Evolutionary conservation across 441 rosid genomes (phyloP), one percentile per base, ranked within the genome.

Genomic region (Pelargonium fulgidum): DNA sequence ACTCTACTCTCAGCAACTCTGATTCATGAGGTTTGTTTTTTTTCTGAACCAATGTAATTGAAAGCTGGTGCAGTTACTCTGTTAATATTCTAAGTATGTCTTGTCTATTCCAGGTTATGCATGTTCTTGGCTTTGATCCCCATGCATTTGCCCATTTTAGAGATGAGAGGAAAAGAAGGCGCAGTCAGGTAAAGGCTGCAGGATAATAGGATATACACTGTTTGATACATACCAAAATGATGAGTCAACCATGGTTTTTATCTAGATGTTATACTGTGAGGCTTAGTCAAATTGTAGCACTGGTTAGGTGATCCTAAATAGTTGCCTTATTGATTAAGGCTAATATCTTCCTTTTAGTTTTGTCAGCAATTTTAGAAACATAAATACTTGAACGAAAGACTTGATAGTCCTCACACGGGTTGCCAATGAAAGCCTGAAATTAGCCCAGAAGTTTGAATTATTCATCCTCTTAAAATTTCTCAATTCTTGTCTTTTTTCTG

Each of bases 111-210:
- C 86, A 89, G 96, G 99, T 94, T 70, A 90, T 90, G 99, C 99
- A 94, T 65, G 99, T 94, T 78, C 96, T 94, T 74, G 99, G 99
- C 65, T 94, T 92, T 84, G 99, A 94, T 81, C 99, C 97, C 0
- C 99, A 94, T 76, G 99, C 99, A 67, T 94, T 94, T 82, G 85
- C 97, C 41, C 99, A 94, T 78, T 94, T 92, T 81, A 86, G 99
- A 81, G 99, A 94, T 74, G 98, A 92, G 81, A 90, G 96, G 59
- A 94, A 92, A 84, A 84, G 98, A 84, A 86, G 99, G 84, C 96
- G 98, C 64, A 75, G 80, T 73, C 85, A 81, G 99, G 99, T 94
- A 83, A 74, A 66, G 26, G 24, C 13, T 10, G 48, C 72, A 7
- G 62, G 11, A 58, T 19, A 58, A 36, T 68, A 7, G 62, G 11